Conservation (phyloP, 495 filamentous ascomycete species). For the Aspergillus kassunensis region DNA sequence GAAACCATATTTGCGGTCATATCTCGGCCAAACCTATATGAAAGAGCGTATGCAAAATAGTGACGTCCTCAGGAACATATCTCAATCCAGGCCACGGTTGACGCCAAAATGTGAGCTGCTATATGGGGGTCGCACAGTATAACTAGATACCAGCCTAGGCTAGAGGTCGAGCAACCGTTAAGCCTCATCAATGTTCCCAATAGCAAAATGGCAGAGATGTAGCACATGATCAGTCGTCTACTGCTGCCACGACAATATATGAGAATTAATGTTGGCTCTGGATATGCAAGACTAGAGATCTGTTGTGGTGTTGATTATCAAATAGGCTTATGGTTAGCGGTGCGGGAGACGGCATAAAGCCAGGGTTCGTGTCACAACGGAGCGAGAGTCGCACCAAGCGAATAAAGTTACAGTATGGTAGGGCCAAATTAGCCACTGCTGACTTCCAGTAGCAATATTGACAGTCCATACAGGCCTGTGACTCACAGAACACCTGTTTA, state of each 20-base stretch:
- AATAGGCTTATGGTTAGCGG: not conserved
- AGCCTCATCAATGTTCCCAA: not conserved
- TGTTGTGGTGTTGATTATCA: not conserved
- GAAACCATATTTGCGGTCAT: too few relatives aligned
- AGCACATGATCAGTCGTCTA: not conserved
- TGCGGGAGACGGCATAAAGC: constrained; percentile 2
- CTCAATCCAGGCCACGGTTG: too few relatives aligned
- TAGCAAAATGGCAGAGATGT: not conserved
- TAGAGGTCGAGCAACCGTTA: not conserved
- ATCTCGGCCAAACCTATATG: too few relatives aligned
- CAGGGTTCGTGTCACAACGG: not conserved
- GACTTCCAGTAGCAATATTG: not conserved
- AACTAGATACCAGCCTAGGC: not conserved
- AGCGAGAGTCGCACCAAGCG: not conserved
- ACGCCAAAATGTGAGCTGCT: too few relatives aligned
- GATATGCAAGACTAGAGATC: not conserved
- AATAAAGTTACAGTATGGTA: not conserved
- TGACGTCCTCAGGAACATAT: too few relatives aligned
- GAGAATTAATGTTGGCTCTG: too few relatives aligned
- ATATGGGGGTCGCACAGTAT: not conserved
- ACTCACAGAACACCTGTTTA: constrained; percentile 5
- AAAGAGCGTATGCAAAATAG: too few relatives aligned
- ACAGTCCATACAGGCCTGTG: not conserved
- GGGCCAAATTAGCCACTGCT: not conserved
- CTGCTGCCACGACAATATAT: not conserved